Conservation (phyloP, 176 grass and related monocot genomes). For the Aegilops bicornis region DNA sequence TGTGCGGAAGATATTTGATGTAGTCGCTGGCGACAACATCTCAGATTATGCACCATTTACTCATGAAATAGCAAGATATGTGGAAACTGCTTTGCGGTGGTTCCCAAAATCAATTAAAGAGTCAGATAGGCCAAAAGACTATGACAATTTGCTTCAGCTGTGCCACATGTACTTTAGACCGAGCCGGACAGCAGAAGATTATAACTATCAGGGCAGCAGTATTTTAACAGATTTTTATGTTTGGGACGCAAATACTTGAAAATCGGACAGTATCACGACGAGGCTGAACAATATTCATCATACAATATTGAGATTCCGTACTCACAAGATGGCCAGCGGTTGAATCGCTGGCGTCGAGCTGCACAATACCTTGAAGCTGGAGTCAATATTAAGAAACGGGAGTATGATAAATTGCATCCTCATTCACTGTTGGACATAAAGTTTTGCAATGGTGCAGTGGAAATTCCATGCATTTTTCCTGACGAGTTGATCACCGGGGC, state of each 20-base stretch:
- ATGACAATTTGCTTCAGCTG: neutral
- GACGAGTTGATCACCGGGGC: neutral
- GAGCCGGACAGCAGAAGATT: neutral
- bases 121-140: neutral
- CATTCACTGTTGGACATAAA: neutral
- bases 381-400: neutral
- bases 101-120: too few species aligned
- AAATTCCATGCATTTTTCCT: accelerated
- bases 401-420: accelerated
- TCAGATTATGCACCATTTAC: too few species aligned
- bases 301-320: too few species aligned
- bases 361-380: neutral
- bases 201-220: too few species aligned
- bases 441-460: neutral
- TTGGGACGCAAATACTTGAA: neutral
- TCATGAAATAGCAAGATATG: too few species aligned
- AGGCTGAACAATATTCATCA: neutral
- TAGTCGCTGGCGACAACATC: too few species aligned
- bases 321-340: neutral
- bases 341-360: neutral
- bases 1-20: too few species aligned
- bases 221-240: neutral
- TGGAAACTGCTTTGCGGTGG: too few species aligned
- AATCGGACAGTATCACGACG: accelerated
- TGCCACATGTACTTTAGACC: neutral